Evolutionary conservation across 768 basidiomycete genomes (phyloP).

Genomic region (Naematelia encephala): DNA sequence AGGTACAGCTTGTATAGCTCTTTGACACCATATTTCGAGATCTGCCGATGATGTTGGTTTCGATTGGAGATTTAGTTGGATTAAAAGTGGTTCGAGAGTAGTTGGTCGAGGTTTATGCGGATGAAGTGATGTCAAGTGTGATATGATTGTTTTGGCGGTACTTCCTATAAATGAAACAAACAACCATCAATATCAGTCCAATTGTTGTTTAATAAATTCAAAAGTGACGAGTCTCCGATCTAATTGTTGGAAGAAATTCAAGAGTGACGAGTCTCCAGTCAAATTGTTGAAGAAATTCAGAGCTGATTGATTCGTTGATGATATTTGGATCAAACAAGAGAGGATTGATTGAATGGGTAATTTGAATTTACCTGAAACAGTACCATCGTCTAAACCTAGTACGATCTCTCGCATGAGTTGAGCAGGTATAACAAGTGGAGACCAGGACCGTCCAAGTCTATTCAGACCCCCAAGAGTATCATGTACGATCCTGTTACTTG

Average conservation of each 20-base stretch:
- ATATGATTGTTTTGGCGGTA: constrained; percentile 73
- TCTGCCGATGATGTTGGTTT: constrained; percentile 14
- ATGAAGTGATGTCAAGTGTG: constrained; percentile 55
- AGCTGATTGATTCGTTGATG: too few relatives aligned
- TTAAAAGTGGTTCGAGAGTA: constrained; percentile 12
- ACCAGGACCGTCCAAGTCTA: constrained; percentile 60
- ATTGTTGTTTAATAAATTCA: too few relatives aligned
- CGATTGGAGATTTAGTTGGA: constrained; percentile 13
- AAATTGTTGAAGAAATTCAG: too few relatives aligned
- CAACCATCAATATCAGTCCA: too few relatives aligned
- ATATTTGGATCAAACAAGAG: not conserved
- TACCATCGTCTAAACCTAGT: constrained; percentile 64
- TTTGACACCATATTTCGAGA: constrained; percentile 57
- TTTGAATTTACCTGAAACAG: constrained; percentile 65
- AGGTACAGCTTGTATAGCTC: constrained; percentile 66
- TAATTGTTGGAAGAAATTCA: too few relatives aligned
- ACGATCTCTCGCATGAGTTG: constrained; percentile 72
- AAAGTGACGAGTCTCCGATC: too few relatives aligned
- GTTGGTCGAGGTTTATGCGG: constrained; percentile 50
- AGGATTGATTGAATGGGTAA: not conserved
- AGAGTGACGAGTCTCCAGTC: too few relatives aligned
- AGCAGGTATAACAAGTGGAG: constrained; percentile 61
- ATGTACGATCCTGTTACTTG: constrained; percentile 70
- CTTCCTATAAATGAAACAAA: too few relatives aligned
- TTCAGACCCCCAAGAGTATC: constrained; percentile 74